Evolutionary conservation across 805 yeast genomes (phyloP).

Genomic region (Komagataella ulmi): DNA sequence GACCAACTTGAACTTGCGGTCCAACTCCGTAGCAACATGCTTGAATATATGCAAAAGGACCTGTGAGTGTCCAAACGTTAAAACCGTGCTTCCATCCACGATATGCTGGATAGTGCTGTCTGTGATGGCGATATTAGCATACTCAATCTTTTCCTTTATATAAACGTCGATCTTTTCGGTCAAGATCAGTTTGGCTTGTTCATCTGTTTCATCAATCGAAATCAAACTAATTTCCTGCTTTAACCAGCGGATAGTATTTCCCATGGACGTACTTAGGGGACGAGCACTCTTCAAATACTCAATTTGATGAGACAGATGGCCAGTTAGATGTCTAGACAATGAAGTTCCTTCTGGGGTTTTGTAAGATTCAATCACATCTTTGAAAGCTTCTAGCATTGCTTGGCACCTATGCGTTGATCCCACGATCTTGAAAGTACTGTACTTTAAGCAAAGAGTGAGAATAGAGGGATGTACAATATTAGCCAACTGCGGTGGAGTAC

Average conservation of each 20-base stretch:
- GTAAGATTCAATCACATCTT: constrained; percentile 67
- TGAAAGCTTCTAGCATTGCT: constrained; percentile 77
- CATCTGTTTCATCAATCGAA: constrained; percentile 58
- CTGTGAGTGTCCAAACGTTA: constrained; percentile 81
- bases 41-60: constrained; percentile 68
- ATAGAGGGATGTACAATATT: constrained; percentile 81
- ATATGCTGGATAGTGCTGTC: constrained; percentile 72
- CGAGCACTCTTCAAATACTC: constrained; percentile 85
- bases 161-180: constrained; percentile 64
- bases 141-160: constrained; percentile 72
- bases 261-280: constrained; percentile 90
- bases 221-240: constrained; percentile 84
- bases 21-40: constrained; percentile 47
- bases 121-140: constrained; percentile 72
- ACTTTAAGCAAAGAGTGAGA: constrained; percentile 62
- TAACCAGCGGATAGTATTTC: constrained; percentile 94
- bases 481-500: constrained; percentile 36
- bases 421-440: constrained; percentile 73
- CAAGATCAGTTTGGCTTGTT: constrained; percentile 52
- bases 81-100: constrained; percentile 59
- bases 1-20: constrained; percentile 60
- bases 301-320: constrained; percentile 81
- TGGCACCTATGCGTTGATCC: constrained; percentile 82
- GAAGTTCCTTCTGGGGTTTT: constrained; percentile 78
- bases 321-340: constrained; percentile 76